These are phyloP conservation scores for Antarctomyces pellizariae DNA, from an alignment of 495 filamentous ascomycete genomes.

Conservation along the genomic window DNA sequence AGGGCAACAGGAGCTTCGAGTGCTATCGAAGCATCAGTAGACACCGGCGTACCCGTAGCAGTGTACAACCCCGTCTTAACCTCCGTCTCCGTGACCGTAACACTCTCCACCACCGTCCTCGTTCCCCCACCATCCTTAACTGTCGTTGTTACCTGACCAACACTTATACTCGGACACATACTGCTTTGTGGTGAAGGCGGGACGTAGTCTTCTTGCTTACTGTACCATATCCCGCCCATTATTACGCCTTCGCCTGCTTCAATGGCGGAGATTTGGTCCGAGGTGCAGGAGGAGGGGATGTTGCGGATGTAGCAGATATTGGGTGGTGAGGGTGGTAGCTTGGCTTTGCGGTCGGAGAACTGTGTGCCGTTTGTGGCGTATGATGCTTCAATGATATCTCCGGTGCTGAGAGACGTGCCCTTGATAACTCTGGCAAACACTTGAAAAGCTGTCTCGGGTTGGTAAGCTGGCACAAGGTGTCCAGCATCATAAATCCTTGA, in stretches of 20 bases:
- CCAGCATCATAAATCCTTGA: slow-evolving; percentile 45
- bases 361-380: slow-evolving; percentile 29
- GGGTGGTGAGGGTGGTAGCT: slow-evolving; percentile 17
- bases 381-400: slow-evolving; percentile 22
- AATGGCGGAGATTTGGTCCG: slow-evolving; percentile 22
- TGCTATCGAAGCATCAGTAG: too few relatives aligned
- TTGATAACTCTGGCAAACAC: slow-evolving; percentile 41
- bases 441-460: slow-evolving; percentile 37
- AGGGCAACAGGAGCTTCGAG: too few relatives aligned
- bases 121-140: too few relatives aligned
- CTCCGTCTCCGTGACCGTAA: slow-evolving; percentile 13
- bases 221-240: slow-evolving; percentile 29
- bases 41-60: too few relatives aligned
- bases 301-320: slow-evolving; percentile 33
- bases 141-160: too few relatives aligned
- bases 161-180: too few relatives aligned
- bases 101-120: slow-evolving; percentile 14
- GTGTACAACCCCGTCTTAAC: slow-evolving; percentile 11
- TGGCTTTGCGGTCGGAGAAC: slow-evolving; percentile 23
- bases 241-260: slow-evolving; percentile 19
- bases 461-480: slow-evolving; percentile 49
- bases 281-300: slow-evolving; percentile 24
- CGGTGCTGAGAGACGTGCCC: slow-evolving; percentile 36
- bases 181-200: too few relatives aligned
- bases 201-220: slow-evolving; percentile 18